A percentile compares a stretch with the other conserved stretches of the same genome.
phyloP scores from a whole-genome alignment of 768 basidiomycete species.

The Rhizopogon vinicolor region DNA sequence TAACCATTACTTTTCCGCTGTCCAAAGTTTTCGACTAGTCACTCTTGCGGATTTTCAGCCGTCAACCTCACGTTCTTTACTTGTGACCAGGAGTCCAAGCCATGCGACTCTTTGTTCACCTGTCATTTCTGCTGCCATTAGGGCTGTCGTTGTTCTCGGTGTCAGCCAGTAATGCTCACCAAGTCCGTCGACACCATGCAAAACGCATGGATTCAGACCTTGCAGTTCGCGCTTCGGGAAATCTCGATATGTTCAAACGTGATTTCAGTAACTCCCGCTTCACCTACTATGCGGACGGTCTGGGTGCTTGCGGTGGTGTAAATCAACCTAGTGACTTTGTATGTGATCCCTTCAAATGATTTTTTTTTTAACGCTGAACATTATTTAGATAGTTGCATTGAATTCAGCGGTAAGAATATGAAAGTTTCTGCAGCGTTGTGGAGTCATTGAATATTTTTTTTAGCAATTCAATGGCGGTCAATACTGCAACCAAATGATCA shows the following conservation, averaged over 20 bases:
- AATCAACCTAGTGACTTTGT: conserved; percentile 32
- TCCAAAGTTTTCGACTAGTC: conserved; percentile 10
- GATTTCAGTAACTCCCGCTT: conserved; percentile 16
- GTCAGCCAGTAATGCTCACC: conserved; percentile 17
- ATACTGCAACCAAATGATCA: conserved; percentile 59
- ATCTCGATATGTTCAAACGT: conserved; percentile 15
- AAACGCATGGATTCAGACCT: conserved; percentile 15
- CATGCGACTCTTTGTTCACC: conserved; percentile 19
- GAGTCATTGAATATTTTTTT: background rate
- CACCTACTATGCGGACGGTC: conserved; percentile 38
- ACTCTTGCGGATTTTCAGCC: conserved; percentile 7
- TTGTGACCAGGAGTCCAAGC: background rate
- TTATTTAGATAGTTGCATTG: conserved; percentile 48
- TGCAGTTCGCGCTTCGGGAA: conserved; percentile 11
- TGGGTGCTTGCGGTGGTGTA: conserved; percentile 37
- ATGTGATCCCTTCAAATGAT: conserved; percentile 4
- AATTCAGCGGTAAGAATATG: conserved; percentile 20
- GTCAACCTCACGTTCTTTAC: conserved; percentile 4
- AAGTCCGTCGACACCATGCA: conserved; percentile 17
- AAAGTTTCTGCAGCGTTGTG: background rate
- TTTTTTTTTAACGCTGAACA: background rate
- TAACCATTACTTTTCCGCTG: conserved; percentile 4
- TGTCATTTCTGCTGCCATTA: conserved; percentile 17
- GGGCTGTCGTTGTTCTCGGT: conserved; percentile 12
- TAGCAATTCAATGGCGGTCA: conserved; percentile 54